Evolutionary conservation across 495 filamentous ascomycete genomes (phyloP).

Genomic region (Xylaria acuta): DNA sequence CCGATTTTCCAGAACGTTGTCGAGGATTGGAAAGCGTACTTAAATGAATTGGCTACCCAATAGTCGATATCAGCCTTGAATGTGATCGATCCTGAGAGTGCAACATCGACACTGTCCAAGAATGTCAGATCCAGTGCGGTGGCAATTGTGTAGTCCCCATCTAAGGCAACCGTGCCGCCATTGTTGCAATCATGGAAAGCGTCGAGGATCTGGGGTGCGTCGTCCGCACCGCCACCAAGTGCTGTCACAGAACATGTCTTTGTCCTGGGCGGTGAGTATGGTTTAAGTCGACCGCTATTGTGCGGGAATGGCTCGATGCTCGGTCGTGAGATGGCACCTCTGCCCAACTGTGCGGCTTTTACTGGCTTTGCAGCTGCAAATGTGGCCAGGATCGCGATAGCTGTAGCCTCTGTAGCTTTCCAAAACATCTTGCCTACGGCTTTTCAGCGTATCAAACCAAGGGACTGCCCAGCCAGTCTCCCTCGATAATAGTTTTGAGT

Average conservation of each 20-base stretch:
- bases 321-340: conserved; percentile 11
- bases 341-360: not conserved
- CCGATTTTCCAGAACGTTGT: conserved; percentile 43
- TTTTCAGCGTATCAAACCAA: conserved; percentile 4
- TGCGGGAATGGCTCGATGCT: conserved; percentile 17
- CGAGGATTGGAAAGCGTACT: conserved; percentile 39
- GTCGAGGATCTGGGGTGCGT: conserved; percentile 60
- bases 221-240: conserved; percentile 45
- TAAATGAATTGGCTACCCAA: conserved; percentile 39
- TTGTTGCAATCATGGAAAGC: conserved; percentile 67
- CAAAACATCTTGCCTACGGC: conserved; percentile 2
- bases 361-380: conserved; percentile 7
- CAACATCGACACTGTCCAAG: conserved; percentile 65
- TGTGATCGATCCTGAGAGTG: conserved; percentile 28
- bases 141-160: conserved; percentile 62
- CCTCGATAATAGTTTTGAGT: not conserved
- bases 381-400: conserved; percentile 7
- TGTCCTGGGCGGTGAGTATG: not conserved
- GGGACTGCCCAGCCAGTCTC: not conserved
- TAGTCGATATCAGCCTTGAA: conserved; percentile 37
- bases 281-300: conserved; percentile 10
- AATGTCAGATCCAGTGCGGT: conserved; percentile 69
- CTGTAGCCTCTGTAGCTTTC: conserved; percentile 1
- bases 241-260: conserved; percentile 39
- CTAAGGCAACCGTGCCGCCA: conserved; percentile 67